These are phyloP conservation scores for Fusarium protoensiforme DNA, from an alignment of 2,329 filamentous ascomycete genomes.

Conservation along the genomic window DNA sequence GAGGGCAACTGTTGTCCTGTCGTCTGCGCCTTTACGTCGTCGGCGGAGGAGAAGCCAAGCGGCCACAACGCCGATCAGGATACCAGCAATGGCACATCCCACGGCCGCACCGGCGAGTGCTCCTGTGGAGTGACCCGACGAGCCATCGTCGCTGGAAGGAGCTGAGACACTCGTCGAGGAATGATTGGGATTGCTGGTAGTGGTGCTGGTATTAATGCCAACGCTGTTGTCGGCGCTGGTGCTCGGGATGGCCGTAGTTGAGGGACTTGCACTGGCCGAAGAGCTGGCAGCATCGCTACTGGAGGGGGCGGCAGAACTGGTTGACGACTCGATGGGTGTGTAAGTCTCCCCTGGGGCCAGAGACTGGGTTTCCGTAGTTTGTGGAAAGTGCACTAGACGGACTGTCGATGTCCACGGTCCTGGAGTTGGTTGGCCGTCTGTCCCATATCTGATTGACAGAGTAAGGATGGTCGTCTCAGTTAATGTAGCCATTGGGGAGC, in stretches of 20 bases:
- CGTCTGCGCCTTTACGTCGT: not conserved
- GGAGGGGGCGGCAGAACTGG: not conserved
- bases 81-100: not conserved
- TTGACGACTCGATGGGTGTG: not conserved
- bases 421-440: not conserved
- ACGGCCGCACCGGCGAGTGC: not conserved
- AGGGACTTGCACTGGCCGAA: not conserved
- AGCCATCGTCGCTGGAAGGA: not conserved
- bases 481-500: not conserved
- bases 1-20: not conserved
- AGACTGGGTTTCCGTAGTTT: fast-evolving
- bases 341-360: not conserved
- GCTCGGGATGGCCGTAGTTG: not conserved
- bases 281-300: fast-evolving
- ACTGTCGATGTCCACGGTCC: not conserved
- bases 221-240: not conserved
- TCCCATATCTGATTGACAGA: no score
- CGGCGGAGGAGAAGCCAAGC: not conserved
- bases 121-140: not conserved
- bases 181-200: not conserved
- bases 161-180: not conserved
- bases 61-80: not conserved
- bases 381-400: not conserved
- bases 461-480: not conserved
- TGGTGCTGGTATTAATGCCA: not conserved